phyloP scores from a whole-genome alignment of 345 rosid species.

The Excoecaria agallocha region DNA sequence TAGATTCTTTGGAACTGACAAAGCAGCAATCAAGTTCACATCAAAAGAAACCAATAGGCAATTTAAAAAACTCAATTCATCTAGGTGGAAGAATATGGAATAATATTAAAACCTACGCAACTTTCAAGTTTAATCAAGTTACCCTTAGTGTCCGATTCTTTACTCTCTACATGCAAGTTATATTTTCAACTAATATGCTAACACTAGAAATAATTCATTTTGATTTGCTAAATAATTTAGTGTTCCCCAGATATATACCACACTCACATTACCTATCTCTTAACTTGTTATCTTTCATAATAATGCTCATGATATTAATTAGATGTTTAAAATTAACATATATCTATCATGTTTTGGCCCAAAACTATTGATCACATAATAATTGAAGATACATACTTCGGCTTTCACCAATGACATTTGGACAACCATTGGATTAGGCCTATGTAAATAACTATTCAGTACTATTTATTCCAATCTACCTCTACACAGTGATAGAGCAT shows the following conservation, averaged over 20 bases:
- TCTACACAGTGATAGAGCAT: no score
- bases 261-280: neutral
- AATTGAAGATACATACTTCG: no score
- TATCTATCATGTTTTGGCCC: no score
- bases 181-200: no score
- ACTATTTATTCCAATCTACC: no score
- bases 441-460: no score
- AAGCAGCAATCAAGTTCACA: no score
- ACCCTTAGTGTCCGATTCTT: neutral
- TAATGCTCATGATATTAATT: neutral
- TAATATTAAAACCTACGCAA: neutral
- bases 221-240: neutral
- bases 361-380: no score
- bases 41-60: neutral
- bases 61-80: neutral
- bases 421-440: no score
- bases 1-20: no score
- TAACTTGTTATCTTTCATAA: neutral
- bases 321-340: no score
- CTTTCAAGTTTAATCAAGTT: neutral
- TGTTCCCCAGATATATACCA: neutral
- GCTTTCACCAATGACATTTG: no score
- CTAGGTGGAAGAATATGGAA: neutral
- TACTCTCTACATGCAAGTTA: neutral
- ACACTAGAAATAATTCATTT: neutral